Conservation (phyloP, 1,139 yeast genomes). For the Meyerozyma carpophila region DNA sequence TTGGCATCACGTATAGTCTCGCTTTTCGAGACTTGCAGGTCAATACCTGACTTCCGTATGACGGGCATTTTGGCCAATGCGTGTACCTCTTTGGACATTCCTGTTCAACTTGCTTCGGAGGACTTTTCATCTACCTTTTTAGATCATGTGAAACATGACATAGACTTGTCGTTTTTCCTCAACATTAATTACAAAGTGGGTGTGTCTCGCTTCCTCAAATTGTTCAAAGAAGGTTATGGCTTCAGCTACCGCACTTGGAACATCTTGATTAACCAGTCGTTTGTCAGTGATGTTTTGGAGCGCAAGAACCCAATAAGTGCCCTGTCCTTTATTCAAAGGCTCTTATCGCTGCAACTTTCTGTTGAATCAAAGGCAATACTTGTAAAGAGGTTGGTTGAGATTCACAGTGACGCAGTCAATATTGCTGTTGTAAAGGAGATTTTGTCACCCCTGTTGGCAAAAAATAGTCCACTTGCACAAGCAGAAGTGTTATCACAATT, state of each 20-base stretch:
- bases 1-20: background rate
- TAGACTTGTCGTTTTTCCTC: conserved; percentile 26
- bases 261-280: conserved; percentile 26
- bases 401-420: conserved; percentile 25
- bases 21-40: background rate
- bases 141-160: conserved; percentile 7
- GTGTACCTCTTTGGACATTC: background rate
- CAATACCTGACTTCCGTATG: background rate
- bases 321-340: conserved; percentile 21
- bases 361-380: conserved; percentile 11
- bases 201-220: conserved; percentile 19
- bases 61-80: background rate
- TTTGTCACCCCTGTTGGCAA: conserved; percentile 7
- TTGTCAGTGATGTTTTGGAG: conserved; percentile 18
- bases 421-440: conserved; percentile 16
- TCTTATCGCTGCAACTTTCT: conserved; percentile 18
- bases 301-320: conserved; percentile 13
- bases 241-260: conserved; percentile 31
- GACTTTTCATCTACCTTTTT: background rate
- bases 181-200: conserved; percentile 28
- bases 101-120: background rate
- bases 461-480: conserved; percentile 5
- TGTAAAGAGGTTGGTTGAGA: conserved; percentile 16
- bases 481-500: conserved; percentile 10
- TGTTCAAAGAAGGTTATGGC: conserved; percentile 23